phyloP scores from a whole-genome alignment of 2,329 filamentous ascomycete genomes.

The Phyllosticta citrichinensis region DNA sequence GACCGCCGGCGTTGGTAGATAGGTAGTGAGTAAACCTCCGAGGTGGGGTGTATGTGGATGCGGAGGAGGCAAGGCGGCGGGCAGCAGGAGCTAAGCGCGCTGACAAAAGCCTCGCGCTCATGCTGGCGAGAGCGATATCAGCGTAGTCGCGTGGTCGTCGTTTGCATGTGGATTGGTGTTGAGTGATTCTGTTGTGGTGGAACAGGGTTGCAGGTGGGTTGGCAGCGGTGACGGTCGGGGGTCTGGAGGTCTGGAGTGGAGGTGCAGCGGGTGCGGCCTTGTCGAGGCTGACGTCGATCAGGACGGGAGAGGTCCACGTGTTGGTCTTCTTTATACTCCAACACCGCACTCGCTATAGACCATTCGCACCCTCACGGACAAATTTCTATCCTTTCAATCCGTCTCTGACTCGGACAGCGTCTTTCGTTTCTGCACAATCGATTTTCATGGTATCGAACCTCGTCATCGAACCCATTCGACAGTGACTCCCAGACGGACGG shows the following conservation, averaged over 20 bases:
- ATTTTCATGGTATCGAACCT: neutral
- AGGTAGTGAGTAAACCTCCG: constrained; percentile 46
- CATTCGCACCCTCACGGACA: neutral
- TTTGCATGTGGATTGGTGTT: neutral
- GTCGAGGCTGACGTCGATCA: constrained; percentile 7
- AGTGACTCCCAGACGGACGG: too few species aligned
- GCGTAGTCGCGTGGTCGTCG: constrained; percentile 2
- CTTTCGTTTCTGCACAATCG: neutral
- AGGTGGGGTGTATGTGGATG: constrained; percentile 32
- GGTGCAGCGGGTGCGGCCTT: neutral
- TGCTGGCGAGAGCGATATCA: constrained; percentile 23
- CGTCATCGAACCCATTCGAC: too few species aligned
- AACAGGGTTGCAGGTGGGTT: neutral
- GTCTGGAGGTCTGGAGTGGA: neutral
- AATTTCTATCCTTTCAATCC: neutral
- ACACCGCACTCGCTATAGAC: neutral
- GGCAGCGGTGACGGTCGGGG: constrained; percentile 5
- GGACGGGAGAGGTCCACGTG: constrained; percentile 2
- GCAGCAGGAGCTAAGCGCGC: constrained; percentile 59
- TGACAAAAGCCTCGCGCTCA: constrained; percentile 68
- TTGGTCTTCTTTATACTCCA: neutral
- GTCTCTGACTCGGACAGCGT: neutral
- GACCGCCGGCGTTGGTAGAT: constrained; percentile 54
- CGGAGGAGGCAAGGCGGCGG: constrained; percentile 37
- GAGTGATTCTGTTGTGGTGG: neutral